Conservation (phyloP, 495 filamentous ascomycete genomes). For the Neurospora discreta region DNA sequence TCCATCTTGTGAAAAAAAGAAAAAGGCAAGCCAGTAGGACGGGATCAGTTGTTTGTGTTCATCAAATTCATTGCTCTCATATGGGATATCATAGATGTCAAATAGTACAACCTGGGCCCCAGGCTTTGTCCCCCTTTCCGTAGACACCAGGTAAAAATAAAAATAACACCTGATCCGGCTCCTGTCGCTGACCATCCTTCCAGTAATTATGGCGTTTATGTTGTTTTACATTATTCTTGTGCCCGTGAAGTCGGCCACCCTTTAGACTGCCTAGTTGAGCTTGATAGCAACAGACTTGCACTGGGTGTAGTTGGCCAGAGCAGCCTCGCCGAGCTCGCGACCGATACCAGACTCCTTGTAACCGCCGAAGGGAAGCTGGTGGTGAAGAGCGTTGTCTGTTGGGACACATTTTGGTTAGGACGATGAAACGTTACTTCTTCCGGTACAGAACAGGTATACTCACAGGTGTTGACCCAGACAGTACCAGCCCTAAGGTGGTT, state of each 20-base stretch:
- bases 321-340: slow-evolving; percentile 88
- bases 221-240: not conserved
- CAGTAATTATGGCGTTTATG: not conserved
- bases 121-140: not conserved
- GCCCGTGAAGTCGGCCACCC: not conserved
- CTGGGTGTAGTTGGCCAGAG: slow-evolving; percentile 87
- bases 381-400: slow-evolving; percentile 63
- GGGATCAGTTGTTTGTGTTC: not conserved
- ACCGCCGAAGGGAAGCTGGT: slow-evolving; percentile 73
- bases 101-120: not conserved
- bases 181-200: not conserved
- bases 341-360: slow-evolving; percentile 92
- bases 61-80: not conserved
- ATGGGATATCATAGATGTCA: not conserved
- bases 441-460: slow-evolving; percentile 4
- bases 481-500: slow-evolving; percentile 79
- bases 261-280: not conserved
- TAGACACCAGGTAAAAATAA: not conserved
- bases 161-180: not conserved
- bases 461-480: slow-evolving; percentile 85
- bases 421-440: not conserved
- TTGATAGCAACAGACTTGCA: slow-evolving; percentile 46
- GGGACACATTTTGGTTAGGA: not conserved
- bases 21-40: not conserved
- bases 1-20: no score